Evolutionary conservation across 441 rosid genomes (phyloP), one percentile per base, ranked within the genome.

Genomic region (Metrosideros polymorpha): DNA sequence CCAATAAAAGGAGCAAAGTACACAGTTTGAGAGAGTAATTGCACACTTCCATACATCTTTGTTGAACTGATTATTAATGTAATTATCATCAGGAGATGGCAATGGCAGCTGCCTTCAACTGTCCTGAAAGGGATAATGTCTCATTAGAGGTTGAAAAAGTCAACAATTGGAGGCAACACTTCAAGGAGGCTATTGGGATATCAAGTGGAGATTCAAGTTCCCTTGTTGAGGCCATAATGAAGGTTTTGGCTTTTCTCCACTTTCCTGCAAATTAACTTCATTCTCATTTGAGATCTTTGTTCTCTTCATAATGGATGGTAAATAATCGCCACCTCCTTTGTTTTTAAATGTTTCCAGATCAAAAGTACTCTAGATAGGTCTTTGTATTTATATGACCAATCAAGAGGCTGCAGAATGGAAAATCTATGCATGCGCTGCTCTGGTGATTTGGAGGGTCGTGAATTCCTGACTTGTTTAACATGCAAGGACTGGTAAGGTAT

Each of bases 401-500:
- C 91, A 66, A 84, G 77, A 85, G 87, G 91, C 86, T 82, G 43
- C 82, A 86, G 82, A 89, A 86, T 85, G 84, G 89, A 82, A 85
- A 54, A 56, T 52, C 56, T 88, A 55, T 91, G 88, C 91, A 88
- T 91, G 86, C 89, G 93, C 91, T 92, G 95, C 79, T 63, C 89
- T 42, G 88, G 54, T 87, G 85, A 54, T 88, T 57, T 86, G 63
- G 90, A 87, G 86, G 92, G 90, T 88, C 88, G 83, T 57, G 87
- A 89, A 77, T 57, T 88, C 79, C 63, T 89, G 84, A 87, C 84
- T 87, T 95, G 97, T 89, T 91, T 90, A 43, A 85, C 77, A 8
- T 95, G 97, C 90, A 89, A 92, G 79, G 93, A 93, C 91, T 82
- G 95, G 97, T 94, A 93, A 93, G 93, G 88, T 87, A 84, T 85